These are phyloP conservation scores for Pythium pyrilobum DNA, from an alignment of 352 stramenopile genomes.

Conservation along the genomic window DNA sequence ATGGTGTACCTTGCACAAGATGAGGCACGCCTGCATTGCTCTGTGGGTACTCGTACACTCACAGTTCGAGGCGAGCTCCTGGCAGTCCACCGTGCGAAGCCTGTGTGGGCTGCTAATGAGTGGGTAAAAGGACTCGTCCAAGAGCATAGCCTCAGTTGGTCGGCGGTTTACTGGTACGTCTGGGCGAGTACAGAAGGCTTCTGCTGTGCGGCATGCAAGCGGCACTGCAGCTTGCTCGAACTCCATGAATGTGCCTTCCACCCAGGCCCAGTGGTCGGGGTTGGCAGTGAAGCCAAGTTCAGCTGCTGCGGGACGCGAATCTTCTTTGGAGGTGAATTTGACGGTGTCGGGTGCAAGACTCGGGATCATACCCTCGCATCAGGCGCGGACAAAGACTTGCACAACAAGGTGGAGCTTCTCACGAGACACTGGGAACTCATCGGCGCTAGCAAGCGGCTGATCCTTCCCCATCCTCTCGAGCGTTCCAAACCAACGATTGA, in stretches of 20 bases:
- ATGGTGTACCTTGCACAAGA: constrained; percentile 34
- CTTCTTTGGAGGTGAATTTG: constrained; percentile 46
- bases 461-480: not conserved
- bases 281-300: constrained; percentile 38
- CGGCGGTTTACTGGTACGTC: constrained; percentile 72
- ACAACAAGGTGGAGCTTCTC: constrained; percentile 23
- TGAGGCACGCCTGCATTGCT: constrained; percentile 24
- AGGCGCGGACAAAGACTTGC: constrained; percentile 5
- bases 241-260: constrained; percentile 44
- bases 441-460: constrained; percentile 1
- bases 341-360: constrained; percentile 34
- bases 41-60: constrained; percentile 31
- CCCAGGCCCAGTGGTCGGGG: constrained; percentile 29
- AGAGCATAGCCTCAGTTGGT: constrained; percentile 50
- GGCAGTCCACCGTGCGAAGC: constrained; percentile 32
- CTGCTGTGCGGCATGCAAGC: constrained; percentile 40
- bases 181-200: constrained; percentile 66
- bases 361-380: constrained; percentile 27
- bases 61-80: constrained; percentile 46
- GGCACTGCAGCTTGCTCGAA: constrained; percentile 35
- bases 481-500: not conserved
- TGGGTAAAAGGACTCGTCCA: constrained; percentile 37
- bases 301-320: constrained; percentile 40
- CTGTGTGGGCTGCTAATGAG: constrained; percentile 36
- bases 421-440: constrained; percentile 37